Percentiles rank a stretch among this genome's conserved stretches.
phyloP scores from a whole-genome alignment of 1,139 yeast species.

The Debaryomycetaceae sp. region DNA sequence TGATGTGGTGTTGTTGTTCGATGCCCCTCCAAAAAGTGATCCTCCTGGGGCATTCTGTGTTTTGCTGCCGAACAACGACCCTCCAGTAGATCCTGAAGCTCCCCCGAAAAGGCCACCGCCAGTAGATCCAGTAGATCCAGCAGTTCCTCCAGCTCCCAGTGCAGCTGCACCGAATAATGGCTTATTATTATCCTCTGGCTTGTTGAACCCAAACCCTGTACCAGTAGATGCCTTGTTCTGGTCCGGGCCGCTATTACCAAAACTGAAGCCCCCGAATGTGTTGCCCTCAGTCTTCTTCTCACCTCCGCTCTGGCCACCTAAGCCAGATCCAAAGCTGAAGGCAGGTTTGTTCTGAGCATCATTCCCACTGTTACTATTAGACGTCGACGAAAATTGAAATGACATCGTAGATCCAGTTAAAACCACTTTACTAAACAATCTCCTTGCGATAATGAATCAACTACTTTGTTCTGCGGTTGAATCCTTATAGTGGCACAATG shows the following conservation, averaged over 20 bases:
- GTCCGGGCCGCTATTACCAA: background rate
- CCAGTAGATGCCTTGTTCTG: background rate
- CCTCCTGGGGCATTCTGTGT: background rate
- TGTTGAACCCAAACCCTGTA: background rate
- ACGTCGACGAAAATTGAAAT: conserved; percentile 1
- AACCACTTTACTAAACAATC: background rate
- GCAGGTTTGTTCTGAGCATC: background rate
- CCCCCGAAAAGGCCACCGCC: conserved; percentile 7
- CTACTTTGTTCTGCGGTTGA: background rate
- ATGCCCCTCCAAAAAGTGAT: conserved; percentile 1
- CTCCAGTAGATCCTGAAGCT: background rate
- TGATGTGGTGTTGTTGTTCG: background rate
- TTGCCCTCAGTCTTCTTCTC: background rate
- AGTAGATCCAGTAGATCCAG: too few species aligned
- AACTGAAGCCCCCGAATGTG: background rate
- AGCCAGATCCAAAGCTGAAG: conserved; percentile 1
- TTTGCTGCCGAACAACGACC: background rate
- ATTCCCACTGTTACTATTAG: background rate
- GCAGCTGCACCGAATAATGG: conserved; percentile 2
- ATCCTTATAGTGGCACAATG: background rate
- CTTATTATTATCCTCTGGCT: background rate
- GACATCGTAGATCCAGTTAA: conserved; percentile 2
- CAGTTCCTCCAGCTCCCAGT: background rate
- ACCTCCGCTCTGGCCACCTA: background rate
- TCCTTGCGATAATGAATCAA: background rate